phyloP scores from a whole-genome alignment of 1,284 basidiomycete genomes.

The Pseudozyma thailandica region DNA sequence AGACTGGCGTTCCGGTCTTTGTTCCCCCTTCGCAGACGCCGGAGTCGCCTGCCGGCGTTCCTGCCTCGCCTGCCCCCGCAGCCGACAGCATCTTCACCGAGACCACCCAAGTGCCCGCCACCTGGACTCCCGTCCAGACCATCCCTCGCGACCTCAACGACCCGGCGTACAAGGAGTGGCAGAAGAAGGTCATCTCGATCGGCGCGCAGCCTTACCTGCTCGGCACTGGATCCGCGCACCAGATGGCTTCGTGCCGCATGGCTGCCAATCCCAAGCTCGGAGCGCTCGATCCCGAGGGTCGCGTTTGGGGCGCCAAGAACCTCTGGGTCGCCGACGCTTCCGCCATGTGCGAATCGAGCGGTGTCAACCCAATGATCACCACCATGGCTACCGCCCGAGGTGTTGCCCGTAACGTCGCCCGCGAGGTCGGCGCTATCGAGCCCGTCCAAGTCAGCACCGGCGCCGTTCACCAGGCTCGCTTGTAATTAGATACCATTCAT shows the following conservation, averaged over 20 bases:
- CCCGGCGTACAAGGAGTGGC: slow-evolving; percentile 62
- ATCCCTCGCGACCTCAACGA: slow-evolving; percentile 58
- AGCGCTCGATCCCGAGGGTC: slow-evolving; percentile 69
- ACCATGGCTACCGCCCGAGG: slow-evolving; percentile 63
- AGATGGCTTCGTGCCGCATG: slow-evolving; percentile 71
- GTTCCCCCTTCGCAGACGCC: slow-evolving; percentile 13
- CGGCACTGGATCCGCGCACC: slow-evolving; percentile 61
- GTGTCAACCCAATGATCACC: slow-evolving; percentile 71
- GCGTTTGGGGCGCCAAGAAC: slow-evolving; percentile 69
- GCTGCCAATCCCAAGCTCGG: slow-evolving; percentile 63
- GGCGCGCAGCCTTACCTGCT: slow-evolving; percentile 50
- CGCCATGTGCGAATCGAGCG: slow-evolving; percentile 69
- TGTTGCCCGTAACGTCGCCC: slow-evolving; percentile 63
- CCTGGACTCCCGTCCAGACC: slow-evolving; percentile 51
- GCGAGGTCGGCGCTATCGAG: slow-evolving; percentile 57
- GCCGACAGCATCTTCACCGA: slow-evolving; percentile 46
- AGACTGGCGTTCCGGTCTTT: slow-evolving; percentile 61
- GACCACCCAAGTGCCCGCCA: slow-evolving; percentile 56
- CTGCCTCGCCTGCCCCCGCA: slow-evolving; percentile 13
- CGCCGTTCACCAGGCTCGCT: slow-evolving; percentile 22
- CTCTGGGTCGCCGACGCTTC: slow-evolving; percentile 71
- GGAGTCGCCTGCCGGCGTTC: slow-evolving; percentile 10
- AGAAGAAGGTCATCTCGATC: slow-evolving; percentile 53
- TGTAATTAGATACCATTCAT: slow-evolving; percentile 29
- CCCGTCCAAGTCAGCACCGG: slow-evolving; percentile 20